Evolutionary conservation across 202 grass and related monocot genomes (phyloP).

Genomic region (Panicum virgatum): DNA sequence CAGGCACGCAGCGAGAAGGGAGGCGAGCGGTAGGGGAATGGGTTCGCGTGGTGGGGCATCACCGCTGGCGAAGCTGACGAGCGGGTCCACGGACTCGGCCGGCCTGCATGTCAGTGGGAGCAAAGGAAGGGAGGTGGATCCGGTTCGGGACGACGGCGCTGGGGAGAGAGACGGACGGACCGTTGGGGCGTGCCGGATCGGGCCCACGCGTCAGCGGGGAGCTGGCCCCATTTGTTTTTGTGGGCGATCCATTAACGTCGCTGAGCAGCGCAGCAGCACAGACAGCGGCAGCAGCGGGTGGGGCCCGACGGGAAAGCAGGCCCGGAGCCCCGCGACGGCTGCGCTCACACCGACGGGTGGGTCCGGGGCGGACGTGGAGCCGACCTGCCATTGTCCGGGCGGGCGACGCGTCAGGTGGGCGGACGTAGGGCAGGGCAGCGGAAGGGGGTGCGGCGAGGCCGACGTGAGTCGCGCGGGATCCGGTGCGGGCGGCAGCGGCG

Average conservation of each 20-base stretch:
- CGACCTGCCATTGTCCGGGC: background rate
- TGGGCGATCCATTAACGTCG: conserved; percentile 55
- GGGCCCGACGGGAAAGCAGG: background rate
- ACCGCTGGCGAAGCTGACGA: background rate
- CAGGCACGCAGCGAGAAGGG: background rate
- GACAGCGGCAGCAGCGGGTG: background rate
- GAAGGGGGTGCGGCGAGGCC: background rate
- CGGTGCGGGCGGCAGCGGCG: background rate
- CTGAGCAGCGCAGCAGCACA: conserved; percentile 38
- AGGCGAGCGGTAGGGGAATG: background rate
- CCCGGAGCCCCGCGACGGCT: background rate
- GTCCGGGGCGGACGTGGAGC: accelerated
- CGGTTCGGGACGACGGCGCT: background rate
- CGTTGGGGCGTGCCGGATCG: background rate
- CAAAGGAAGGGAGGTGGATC: background rate
- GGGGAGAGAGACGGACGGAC: background rate
- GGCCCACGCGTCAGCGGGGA: background rate
- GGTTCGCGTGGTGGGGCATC: background rate
- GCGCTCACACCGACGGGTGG: accelerated
- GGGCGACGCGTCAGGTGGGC: accelerated
- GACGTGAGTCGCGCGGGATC: conserved; percentile 1
- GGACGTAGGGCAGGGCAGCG: background rate
- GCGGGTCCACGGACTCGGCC: accelerated
- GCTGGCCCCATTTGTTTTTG: conserved; percentile 3
- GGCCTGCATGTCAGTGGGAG: background rate